Evolutionary conservation across 2,329 filamentous ascomycete genomes (phyloP), one percentile per base, ranked within the genome.

Genomic region (Cercospora berteroae): DNA sequence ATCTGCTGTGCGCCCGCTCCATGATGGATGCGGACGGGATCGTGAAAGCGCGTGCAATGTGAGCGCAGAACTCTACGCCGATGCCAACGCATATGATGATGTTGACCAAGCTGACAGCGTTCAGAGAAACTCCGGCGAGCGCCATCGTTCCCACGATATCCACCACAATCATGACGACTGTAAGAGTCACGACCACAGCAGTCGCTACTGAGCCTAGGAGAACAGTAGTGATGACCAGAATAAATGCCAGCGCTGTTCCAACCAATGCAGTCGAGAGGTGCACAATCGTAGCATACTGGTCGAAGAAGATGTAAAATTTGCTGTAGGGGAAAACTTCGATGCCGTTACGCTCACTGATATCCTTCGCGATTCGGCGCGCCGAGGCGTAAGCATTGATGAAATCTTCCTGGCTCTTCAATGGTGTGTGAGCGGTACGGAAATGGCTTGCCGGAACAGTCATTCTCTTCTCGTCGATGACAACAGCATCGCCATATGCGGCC

Each of bases 251-350:
- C 0, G 93, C 94, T 3, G 92, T 90, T 48, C 90, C 90, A 31
- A 99, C 86, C 1, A 99, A 87, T 0, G 90, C 88, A 0, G 86
- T 90, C 0, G 94, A 94, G 4, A 98, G 85, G 10, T 86, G 85
- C 20, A 96, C 88, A 69, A 99, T 98, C 66, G 87, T 87, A 5
- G 92, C 86, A 77, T 99, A 99, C 78, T 98, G 95, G 77, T 99
- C 95, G 78, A 99, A 99, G 86, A 98, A 99, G 78, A 99, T 94
- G 82, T 99, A 99, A 79, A 97, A 97, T 68, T 97, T 90, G 73
- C 92, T 96, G 82, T 99, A 99, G 0, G 95, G 93, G 84, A 99
- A 99, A 3, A 99, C 89, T 25, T 95, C 89, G 23, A 92, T 88
- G 1, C 93, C 93, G 4, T 93, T 94, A 61, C 86, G 84, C 63